Percentiles rank a stretch among this genome's conserved stretches.
Evolutionary conservation across 352 stramenopile species (phyloP).

Genomic region (Globisporangium alternatum): DNA sequence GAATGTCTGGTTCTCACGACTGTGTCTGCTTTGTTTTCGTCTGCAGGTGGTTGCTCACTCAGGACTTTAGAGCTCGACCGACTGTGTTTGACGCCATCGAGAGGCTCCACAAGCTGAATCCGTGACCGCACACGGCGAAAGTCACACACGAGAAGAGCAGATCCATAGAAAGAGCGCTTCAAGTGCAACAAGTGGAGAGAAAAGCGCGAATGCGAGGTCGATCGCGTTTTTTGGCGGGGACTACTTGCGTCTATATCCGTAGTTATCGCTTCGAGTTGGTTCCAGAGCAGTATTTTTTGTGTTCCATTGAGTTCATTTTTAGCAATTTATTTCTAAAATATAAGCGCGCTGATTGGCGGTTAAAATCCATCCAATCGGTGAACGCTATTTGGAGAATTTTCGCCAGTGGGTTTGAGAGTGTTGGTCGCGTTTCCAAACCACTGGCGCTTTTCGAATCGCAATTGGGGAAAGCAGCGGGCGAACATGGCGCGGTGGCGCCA

Average conservation of each 20-base stretch:
- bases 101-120: conserved; percentile 37
- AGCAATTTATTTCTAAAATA: conserved; percentile 1
- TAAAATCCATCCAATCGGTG: conserved; percentile 20
- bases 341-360: conserved; percentile 6
- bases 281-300: background rate
- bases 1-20: background rate
- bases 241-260: conserved; percentile 1
- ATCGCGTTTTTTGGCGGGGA: conserved; percentile 5
- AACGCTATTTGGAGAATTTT: conserved; percentile 27
- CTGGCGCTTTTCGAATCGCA: conserved; percentile 1
- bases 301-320: background rate
- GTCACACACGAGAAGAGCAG: background rate
- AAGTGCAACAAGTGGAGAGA: conserved; percentile 3
- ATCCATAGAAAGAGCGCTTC: conserved; percentile 8
- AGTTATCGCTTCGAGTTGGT: background rate
- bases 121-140: conserved; percentile 1
- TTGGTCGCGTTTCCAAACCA: conserved; percentile 18
- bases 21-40: background rate
- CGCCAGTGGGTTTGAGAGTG: conserved; percentile 22
- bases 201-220: conserved; percentile 10
- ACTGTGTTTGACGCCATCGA: conserved; percentile 71
- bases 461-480: conserved; percentile 8
- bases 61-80: conserved; percentile 45
- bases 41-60: conserved; percentile 65
- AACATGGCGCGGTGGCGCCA: background rate